Conservation (phyloP, 1,284 basidiomycete genomes). For the Albatrellus sp. region DNA sequence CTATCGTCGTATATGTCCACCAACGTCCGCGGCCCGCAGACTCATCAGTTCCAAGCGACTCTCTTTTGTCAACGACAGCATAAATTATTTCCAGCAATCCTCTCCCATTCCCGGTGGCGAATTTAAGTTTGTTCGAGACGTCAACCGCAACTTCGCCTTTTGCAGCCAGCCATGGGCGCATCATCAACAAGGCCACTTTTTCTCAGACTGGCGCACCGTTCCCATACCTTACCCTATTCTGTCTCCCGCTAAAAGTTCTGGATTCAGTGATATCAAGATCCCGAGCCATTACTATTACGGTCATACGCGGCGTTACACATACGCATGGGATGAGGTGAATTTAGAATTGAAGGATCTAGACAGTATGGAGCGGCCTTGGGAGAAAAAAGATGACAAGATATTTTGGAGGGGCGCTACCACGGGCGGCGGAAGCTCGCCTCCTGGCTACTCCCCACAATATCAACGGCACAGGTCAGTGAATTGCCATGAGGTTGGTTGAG, state of each 20-base stretch:
- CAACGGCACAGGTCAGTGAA: conserved; percentile 70
- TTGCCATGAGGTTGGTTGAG: too few relatives aligned
- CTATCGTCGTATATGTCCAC: conserved; percentile 83
- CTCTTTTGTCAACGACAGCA: conserved; percentile 22
- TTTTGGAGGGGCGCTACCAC: conserved; percentile 90
- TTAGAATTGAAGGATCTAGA: conserved; percentile 61
- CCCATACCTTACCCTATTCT: conserved; percentile 81
- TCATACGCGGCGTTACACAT: conserved; percentile 73
- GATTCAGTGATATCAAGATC: conserved; percentile 83
- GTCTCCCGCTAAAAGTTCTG: conserved; percentile 75
- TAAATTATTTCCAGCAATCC: conserved; percentile 15
- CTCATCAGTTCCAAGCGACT: conserved; percentile 64
- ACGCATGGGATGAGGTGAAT: conserved; percentile 78
- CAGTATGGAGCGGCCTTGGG: conserved; percentile 76
- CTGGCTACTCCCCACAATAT: conserved; percentile 74
- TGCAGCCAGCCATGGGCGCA: conserved; percentile 76
- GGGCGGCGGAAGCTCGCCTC: conserved; percentile 80
- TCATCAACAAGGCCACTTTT: conserved; percentile 85
- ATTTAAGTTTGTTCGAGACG: conserved; percentile 45
- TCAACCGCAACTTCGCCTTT: conserved; percentile 55
- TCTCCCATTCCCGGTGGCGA: conserved; percentile 28
- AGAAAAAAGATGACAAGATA: conserved; percentile 55
- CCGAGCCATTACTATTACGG: conserved; percentile 92
- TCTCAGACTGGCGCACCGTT: conserved; percentile 88
- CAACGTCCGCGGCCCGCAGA: conserved; percentile 65